Percentiles rank a stretch among this genome's conserved stretches.
Conservation (phyloP, 164 flowering plant genomes). For the Berberis thunbergii region DNA sequence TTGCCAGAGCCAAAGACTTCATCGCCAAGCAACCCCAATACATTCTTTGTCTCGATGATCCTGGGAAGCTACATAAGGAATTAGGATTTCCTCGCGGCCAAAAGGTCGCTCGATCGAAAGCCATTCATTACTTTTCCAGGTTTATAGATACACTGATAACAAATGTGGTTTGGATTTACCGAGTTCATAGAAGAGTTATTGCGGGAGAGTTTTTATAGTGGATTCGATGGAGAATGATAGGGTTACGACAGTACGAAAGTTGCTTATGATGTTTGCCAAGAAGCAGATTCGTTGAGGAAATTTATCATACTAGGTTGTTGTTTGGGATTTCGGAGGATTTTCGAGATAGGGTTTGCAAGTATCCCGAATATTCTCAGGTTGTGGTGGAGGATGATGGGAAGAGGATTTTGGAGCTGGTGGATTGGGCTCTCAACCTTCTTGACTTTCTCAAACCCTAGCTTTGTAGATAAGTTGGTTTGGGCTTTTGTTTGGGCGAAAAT, state of each 20-base stretch:
- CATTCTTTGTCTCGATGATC: conserved; percentile 56
- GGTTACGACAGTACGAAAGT: conserved; percentile 54
- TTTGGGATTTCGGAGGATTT: conserved; percentile 92
- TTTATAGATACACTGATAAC: conserved; percentile 50
- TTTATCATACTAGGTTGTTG: conserved; percentile 56
- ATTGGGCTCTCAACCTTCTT: conserved; percentile 46
- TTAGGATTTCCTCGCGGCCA: conserved; percentile 86
- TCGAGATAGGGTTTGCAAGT: conserved; percentile 60
- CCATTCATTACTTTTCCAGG: conserved; percentile 50
- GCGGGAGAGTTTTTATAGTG: conserved; percentile 37
- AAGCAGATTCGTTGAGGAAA: conserved; percentile 73
- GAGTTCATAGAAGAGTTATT: conserved; percentile 63
- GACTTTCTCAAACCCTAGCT: no score
- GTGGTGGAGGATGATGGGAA: conserved; percentile 58
- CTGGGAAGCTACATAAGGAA: conserved; percentile 63
- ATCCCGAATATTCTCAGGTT: conserved; percentile 51
- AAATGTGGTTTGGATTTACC: conserved; percentile 80
- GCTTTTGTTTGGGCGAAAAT: no score
- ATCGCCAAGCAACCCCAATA: conserved; percentile 54
- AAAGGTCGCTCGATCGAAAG: conserved; percentile 37
- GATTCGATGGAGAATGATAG: conserved; percentile 56
- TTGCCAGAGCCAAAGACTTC: conserved; percentile 41
- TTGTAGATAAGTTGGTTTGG: no score
- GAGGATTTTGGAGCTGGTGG: conserved; percentile 58
- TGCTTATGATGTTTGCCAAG: conserved; percentile 80